Conservation (phyloP, 305 asterid species). For the Fraxinus ornus region DNA sequence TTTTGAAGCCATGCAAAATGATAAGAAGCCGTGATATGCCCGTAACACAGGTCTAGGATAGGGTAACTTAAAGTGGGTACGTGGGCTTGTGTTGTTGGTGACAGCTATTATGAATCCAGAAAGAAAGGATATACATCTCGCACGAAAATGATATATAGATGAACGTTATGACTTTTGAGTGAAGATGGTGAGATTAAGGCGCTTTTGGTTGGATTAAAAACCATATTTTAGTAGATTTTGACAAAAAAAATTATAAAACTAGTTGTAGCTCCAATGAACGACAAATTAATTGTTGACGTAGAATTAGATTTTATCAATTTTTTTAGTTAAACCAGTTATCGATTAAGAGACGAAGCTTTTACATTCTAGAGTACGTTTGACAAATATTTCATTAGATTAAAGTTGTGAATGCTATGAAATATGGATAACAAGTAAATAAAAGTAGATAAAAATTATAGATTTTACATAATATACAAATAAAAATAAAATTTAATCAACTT, state of each 20-base stretch:
- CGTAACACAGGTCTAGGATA: slow-evolving; percentile 1
- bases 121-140: slow-evolving; percentile 21
- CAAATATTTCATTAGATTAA: neutral
- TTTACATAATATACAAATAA: neutral
- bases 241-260: no score
- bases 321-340: neutral
- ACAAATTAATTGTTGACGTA: neutral
- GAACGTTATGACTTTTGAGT: neutral
- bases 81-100: slow-evolving; percentile 28
- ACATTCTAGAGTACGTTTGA: neutral
- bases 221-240: no score
- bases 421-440: neutral
- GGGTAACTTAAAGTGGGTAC: slow-evolving; percentile 10
- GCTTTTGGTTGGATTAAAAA: neutral
- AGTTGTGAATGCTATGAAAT: neutral
- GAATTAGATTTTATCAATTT: neutral
- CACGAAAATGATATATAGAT: slow-evolving; percentile 29
- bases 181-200: neutral
- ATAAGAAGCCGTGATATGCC: slow-evolving; percentile 23
- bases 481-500: neutral
- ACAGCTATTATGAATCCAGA: slow-evolving; percentile 48
- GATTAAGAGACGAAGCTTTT: neutral
- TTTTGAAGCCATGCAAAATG: slow-evolving; percentile 44
- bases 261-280: no score
- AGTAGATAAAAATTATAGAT: neutral